A percentile compares a stretch with the other conserved stretches of the same genome.
Evolutionary conservation across 2,329 filamentous ascomycete genomes (phyloP).

Genomic region (Fusarium hostae): DNA sequence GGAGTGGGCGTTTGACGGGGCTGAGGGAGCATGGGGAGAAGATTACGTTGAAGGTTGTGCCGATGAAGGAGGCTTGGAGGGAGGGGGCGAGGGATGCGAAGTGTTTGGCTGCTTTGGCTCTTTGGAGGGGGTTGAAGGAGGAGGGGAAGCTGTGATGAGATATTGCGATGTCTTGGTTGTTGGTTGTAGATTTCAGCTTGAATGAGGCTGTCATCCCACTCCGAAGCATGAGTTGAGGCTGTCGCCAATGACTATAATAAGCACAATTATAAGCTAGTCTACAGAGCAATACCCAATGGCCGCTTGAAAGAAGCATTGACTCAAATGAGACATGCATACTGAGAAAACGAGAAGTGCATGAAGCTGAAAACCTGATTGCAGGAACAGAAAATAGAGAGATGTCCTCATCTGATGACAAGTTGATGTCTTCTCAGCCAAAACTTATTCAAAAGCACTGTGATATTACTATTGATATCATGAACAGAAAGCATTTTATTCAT

Average conservation of each 20-base stretch:
- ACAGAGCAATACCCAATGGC: too few species aligned
- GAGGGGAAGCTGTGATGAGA: slow-evolving; percentile 53
- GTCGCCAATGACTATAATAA: neutral
- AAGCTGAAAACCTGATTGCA: neutral
- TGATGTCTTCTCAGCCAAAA: fast-evolving
- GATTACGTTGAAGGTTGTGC: slow-evolving; percentile 70
- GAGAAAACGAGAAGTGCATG: neutral
- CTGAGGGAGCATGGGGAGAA: slow-evolving; percentile 68
- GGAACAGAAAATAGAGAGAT: neutral
- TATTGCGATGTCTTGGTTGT: neutral
- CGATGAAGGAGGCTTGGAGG: slow-evolving; percentile 66
- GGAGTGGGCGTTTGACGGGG: slow-evolving; percentile 68
- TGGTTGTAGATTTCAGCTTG: neutral
- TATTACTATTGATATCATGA: neutral
- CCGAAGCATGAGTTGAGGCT: neutral
- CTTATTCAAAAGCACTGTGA: fast-evolving
- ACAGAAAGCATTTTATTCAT: neutral
- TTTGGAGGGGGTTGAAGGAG: slow-evolving; percentile 66
- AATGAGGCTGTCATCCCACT: neutral
- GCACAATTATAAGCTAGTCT: neutral
- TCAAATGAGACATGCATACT: neutral
- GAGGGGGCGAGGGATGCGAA: slow-evolving; percentile 69
- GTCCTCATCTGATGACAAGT: fast-evolving
- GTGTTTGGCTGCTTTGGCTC: slow-evolving; percentile 66
- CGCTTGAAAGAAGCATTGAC: neutral